Conservation (phyloP, 257 asterid species). For the Ophiorrhiza pumila region DNA sequence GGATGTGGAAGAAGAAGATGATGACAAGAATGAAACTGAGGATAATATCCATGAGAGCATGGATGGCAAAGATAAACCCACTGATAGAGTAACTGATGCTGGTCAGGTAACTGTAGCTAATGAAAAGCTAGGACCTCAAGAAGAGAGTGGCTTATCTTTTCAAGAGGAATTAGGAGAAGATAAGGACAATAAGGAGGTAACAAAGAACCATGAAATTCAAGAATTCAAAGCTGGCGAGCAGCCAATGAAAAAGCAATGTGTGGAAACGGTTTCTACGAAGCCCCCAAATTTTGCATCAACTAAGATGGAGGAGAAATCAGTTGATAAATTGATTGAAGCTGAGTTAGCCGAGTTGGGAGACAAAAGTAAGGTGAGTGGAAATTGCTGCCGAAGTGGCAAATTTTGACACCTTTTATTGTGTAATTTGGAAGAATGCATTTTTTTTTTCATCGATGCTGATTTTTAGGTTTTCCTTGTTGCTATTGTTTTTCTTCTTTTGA, state of each 20-base stretch:
- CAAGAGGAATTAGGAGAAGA: slow-evolving; percentile 35
- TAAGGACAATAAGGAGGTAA: slow-evolving; percentile 27
- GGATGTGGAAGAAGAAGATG: slow-evolving; percentile 27
- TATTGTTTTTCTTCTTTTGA: background rate
- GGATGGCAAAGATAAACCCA: slow-evolving; percentile 26
- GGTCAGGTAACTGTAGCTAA: slow-evolving; percentile 16
- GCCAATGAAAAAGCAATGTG: slow-evolving; percentile 59
- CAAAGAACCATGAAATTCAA: slow-evolving; percentile 32
- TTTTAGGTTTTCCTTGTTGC: background rate
- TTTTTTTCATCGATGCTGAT: background rate
- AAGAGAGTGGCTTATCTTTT: slow-evolving; percentile 26
- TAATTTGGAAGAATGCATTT: background rate
- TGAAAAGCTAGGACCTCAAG: slow-evolving; percentile 26
- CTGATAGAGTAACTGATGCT: slow-evolving; percentile 25
- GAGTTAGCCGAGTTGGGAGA: slow-evolving; percentile 91
- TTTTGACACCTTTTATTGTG: background rate
- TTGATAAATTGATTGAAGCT: slow-evolving; percentile 77
- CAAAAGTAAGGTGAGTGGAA: slow-evolving; percentile 67
- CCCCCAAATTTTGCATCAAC: slow-evolving; percentile 24
- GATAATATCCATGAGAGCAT: slow-evolving; percentile 24
- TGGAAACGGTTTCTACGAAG: slow-evolving; percentile 30
- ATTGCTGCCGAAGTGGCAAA: background rate
- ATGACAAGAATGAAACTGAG: slow-evolving; percentile 18
- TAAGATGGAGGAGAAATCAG: slow-evolving; percentile 52
- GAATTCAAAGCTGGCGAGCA: slow-evolving; percentile 54